phyloP scores from a whole-genome alignment of 768 basidiomycete species.

The Tricholoma sp. region DNA sequence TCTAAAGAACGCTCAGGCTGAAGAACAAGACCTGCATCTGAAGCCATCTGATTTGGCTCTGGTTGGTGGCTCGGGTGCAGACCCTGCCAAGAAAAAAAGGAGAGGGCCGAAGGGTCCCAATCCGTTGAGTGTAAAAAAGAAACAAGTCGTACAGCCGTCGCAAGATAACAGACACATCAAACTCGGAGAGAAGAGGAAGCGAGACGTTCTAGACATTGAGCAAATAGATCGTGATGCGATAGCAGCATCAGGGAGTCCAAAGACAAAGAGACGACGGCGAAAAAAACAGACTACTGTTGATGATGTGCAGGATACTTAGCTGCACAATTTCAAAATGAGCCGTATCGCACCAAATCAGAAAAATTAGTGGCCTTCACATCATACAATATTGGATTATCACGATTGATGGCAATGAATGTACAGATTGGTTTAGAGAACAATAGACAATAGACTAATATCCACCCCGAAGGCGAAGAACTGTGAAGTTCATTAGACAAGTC shows the following conservation, averaged over 20 bases:
- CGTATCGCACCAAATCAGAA: too few species aligned
- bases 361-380: too few species aligned
- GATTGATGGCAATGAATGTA: not conserved
- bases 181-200: slow-evolving; percentile 27
- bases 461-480: slow-evolving; percentile 76
- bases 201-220: slow-evolving; percentile 2
- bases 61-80: slow-evolving; percentile 31
- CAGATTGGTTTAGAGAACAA: not conserved
- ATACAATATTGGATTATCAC: too few species aligned
- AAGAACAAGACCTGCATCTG: slow-evolving; percentile 55
- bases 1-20: slow-evolving; percentile 38
- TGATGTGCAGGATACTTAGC: too few species aligned
- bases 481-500: slow-evolving; percentile 1
- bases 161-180: slow-evolving; percentile 7
- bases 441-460: slow-evolving; percentile 34
- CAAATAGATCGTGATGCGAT: not conserved
- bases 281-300: slow-evolving; percentile 4
- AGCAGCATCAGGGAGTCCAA: not conserved
- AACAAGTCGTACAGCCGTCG: slow-evolving; percentile 33
- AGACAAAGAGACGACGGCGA: slow-evolving; percentile 25
- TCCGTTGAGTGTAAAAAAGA: slow-evolving; percentile 91
- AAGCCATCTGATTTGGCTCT: slow-evolving; percentile 42
- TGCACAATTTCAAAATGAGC: not conserved
- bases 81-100: slow-evolving; percentile 45
- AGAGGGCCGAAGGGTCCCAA: slow-evolving; percentile 86